Evolutionary conservation across 108 stramenopile genomes (phyloP), one percentile per base, ranked within the genome.

Genomic region (Cylindrotheca closterium): DNA sequence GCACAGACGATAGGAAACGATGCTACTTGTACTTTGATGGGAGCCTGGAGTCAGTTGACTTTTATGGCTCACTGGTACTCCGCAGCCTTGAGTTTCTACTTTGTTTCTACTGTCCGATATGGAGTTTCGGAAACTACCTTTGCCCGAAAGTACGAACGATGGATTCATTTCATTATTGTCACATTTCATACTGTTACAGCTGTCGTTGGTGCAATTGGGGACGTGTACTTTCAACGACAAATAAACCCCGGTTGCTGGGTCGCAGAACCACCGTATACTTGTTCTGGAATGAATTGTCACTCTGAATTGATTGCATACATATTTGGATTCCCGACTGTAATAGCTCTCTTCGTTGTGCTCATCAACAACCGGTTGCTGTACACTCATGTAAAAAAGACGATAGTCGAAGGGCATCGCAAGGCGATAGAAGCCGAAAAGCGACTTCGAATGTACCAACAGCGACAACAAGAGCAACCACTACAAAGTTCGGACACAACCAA

Each of bases 1-100:
- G 32, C 55, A n/a, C 32, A 25, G 52, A 63, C 71, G 1, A 18
- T 46, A 2, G 71, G 71, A 5, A 72, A 46, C 4, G 3, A 42
- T 5, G 64, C 63, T 22, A 64, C 71, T n/a, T 72, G 71, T 34
- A 51, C 63, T 17, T 21, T 58, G 7, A 21, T 27, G 4, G 71
- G 62, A 1, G 48, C 63, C 32, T 48, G 64, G 7, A 10, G n/a
- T 19, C 51, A 72, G 10, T 5, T 63, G 23, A 12, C 53, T 18
- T 4, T 72, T 48, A 19, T 63, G 12, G 50, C 21, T 56, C 28
- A 30, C 15, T 51, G 24, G 17, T 72, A 72, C 63, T 48, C 51
- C 33, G 53, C 47, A 18, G 45, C 31, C 17, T 52, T 72, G 17
- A 5, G 29, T 22, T 62, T 51, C 12, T 70, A 54, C 47, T 72